Base-by-base conservation (phyloP, 257 asterid genomes). In the Coffea eugenioides region DNA sequence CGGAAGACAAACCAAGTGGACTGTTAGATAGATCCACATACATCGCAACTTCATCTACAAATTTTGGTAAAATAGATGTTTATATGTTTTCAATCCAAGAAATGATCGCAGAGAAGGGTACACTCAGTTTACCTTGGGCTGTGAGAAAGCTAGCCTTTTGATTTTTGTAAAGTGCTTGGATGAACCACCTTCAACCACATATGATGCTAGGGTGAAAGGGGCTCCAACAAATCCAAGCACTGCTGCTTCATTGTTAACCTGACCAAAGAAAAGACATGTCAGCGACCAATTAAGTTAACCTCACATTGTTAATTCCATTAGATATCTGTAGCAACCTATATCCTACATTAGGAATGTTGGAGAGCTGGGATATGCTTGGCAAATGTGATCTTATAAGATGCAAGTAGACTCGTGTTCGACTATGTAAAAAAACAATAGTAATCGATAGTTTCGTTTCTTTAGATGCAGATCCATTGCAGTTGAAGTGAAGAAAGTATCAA, bases 181-280 rank as follows among this genome's bases (percentile, higher is more conserved):
- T 49, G 99, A 96, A 83, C 99, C 98, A 69, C 99, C 99, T 92
- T 96, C 98, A 84, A 96, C 92, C 41, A 87, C 93, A 80, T 96
- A 96, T 16, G 99, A 96, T 27, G 99, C 99, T 54, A 96, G 88
- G 72, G 99, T 94, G 85, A 96, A 96, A 18, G 99, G 98, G 20
- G 99, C 99, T 79, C 98, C 99, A 66, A 96, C 98, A 61, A 96
- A 96, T 74, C 99, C 99, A 56, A 96, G 93, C 73, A 94, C 93
- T n/a, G 98, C 99, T n/a, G 98, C 98, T 82, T 96, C 97, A 71
- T 90, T 90, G 75, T 94, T 90, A 77, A 95, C 97, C 99, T 95
- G 88, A 57, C 8, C 62, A 69, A 41, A 78, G 74, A 5, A 66
- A 82, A 6, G 56, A 77, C 51, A 61, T 66, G 76, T 87, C 56